These are phyloP conservation scores for Sporisorium iseilematis-ciliati DNA, from an alignment of 1,284 basidiomycete genomes.

Conservation along the genomic window DNA sequence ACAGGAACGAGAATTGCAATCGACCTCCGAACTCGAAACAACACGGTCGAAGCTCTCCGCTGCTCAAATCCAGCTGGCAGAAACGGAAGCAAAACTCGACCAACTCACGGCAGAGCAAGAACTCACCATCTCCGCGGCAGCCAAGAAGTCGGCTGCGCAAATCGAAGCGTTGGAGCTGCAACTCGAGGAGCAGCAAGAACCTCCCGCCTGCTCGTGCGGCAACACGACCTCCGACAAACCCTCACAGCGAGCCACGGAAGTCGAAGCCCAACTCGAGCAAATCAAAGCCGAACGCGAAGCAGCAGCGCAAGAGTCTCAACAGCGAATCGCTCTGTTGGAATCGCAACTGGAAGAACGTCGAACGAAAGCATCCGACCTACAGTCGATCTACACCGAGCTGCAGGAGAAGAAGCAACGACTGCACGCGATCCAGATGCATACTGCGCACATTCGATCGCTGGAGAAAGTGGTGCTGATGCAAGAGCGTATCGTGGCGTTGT, in stretches of 20 bases:
- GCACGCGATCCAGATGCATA: slow-evolving; percentile 26
- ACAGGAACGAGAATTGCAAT: background rate
- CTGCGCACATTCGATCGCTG: slow-evolving; percentile 5
- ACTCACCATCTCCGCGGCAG: slow-evolving; percentile 24
- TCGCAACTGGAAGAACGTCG: slow-evolving; percentile 3
- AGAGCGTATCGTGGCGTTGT: slow-evolving; percentile 22
- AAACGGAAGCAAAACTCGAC: slow-evolving; percentile 12
- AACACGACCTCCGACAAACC: background rate
- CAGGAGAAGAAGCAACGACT: slow-evolving; percentile 26
- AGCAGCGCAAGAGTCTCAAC: background rate
- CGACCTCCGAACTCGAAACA: background rate
- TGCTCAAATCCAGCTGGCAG: too few species aligned
- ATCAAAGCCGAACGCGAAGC: background rate
- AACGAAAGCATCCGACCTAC: background rate
- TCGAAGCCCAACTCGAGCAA: slow-evolving; percentile 4
- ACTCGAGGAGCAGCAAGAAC: slow-evolving; percentile 6
- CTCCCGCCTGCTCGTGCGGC: background rate
- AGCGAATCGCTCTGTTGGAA: background rate
- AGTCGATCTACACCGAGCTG: slow-evolving; percentile 18
- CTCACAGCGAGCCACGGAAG: background rate
- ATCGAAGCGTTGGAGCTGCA: slow-evolving; percentile 24
- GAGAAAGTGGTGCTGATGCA: slow-evolving; percentile 18
- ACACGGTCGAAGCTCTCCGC: background rate
- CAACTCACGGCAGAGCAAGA: slow-evolving; percentile 23
- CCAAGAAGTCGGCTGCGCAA: slow-evolving; percentile 14